phyloP scores from a whole-genome alignment of 208 protist species.

The Crithidia sp. region DNA sequence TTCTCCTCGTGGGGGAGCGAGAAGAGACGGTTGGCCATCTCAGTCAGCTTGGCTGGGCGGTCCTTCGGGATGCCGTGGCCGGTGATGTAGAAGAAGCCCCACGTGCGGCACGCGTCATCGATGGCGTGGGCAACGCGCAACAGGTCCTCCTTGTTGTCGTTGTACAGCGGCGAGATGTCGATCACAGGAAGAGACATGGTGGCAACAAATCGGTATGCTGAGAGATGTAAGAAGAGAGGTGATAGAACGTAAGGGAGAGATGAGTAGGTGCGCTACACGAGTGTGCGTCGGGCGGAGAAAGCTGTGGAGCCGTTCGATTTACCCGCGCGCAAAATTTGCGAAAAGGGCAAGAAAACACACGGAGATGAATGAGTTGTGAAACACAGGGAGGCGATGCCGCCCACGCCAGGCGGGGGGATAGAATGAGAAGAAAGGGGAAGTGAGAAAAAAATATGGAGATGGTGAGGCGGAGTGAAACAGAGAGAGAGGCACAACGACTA shows the following conservation, averaged over 20 bases:
- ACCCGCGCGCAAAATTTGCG: background rate
- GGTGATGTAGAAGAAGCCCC: conserved; percentile 88
- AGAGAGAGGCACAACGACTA: background rate
- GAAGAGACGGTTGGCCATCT: conserved; percentile 67
- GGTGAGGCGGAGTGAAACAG: background rate
- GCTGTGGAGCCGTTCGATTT: background rate
- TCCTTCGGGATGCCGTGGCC: conserved; percentile 60
- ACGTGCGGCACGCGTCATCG: conserved; percentile 70
- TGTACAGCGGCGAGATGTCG: conserved; percentile 68
- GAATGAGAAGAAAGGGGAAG: background rate
- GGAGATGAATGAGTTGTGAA: no score
- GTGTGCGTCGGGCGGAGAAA: background rate
- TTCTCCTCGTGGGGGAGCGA: conserved; percentile 66
- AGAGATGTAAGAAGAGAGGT: background rate
- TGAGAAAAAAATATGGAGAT: no score
- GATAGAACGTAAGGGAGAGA: background rate
- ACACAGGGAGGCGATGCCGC: no score
- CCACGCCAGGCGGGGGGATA: background rate
- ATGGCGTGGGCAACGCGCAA: conserved; percentile 60
- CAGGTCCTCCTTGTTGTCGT: conserved; percentile 40
- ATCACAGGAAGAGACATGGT: conserved; percentile 68
- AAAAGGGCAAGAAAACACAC: no score
- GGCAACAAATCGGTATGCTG: background rate
- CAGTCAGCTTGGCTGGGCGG: conserved; percentile 48
- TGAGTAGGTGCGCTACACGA: background rate